Conservation (phyloP, 768 basidiomycete species). For the Auricularia auricula-judae region DNA sequence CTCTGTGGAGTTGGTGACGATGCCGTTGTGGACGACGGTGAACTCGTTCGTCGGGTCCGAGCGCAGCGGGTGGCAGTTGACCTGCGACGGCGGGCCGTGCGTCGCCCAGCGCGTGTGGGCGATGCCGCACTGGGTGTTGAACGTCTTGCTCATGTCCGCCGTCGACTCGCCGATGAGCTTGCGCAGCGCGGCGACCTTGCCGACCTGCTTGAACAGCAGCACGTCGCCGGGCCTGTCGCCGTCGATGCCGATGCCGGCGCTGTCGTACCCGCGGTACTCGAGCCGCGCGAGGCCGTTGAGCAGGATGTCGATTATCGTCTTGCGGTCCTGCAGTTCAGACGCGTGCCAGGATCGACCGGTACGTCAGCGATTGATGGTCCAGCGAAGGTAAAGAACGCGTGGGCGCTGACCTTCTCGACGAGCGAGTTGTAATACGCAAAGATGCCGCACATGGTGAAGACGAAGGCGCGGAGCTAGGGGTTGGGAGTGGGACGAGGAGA, state of each 20-base stretch:
- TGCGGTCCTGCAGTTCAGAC: conserved; percentile 51
- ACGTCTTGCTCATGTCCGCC: conserved; percentile 65
- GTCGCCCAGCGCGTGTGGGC: conserved; percentile 99
- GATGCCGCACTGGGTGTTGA: conserved; percentile 85
- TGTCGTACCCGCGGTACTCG: conserved; percentile 98
- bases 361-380: too few relatives aligned
- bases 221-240: conserved; percentile 74
- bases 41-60: conserved; percentile 77
- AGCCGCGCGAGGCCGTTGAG: conserved; percentile 85
- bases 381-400: background rate
- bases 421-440: conserved; percentile 93
- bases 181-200: conserved; percentile 89
- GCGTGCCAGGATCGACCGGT: background rate
- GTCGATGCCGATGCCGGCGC: conserved; percentile 83
- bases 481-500: too few relatives aligned
- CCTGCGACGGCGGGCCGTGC: conserved; percentile 77
- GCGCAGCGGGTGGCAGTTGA: conserved; percentile 93
- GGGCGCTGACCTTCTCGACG: conserved; percentile 71
- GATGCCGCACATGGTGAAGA: conserved; percentile 73
- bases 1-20: conserved; percentile 88
- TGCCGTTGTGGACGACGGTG: conserved; percentile 94
- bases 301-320: conserved; percentile 84
- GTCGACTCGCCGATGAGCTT: conserved; percentile 70
- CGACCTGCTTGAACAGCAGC: conserved; percentile 92
- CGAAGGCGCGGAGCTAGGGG: background rate